Evolutionary conservation across 78 protist genomes (phyloP), one percentile per base, ranked within the genome.

Genomic region (Goniomonas avonlea): DNA sequence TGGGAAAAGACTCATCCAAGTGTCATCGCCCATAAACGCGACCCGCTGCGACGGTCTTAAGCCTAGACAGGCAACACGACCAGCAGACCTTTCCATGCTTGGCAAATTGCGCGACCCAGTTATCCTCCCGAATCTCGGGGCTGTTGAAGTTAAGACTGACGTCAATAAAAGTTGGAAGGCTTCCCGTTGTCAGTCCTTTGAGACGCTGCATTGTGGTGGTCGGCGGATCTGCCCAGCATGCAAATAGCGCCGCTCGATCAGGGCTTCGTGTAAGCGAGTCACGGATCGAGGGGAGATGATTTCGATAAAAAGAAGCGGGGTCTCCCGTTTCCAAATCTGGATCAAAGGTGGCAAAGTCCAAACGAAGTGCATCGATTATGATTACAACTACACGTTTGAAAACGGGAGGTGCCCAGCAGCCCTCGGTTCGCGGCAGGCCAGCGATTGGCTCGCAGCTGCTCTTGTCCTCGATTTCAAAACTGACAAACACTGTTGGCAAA

Each of bases 151-250:
- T 79, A 5, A 61, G 27, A 47, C 91, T 91, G 13, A 85, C 83
- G 39, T 95, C 98, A 3, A 93, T 81, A 58, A 95, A 95, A 2
- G 98, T 94, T 3, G 98, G 98, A 15, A 95, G 29, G 21, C 89
- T 83, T 1, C 98, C 98, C 8, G 91, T 87, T 11, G 80, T 53
- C 58, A 79, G 18, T 0, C 66, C 90, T 73, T 92, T 95, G 48
- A 95, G 79, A 7, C 98, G 82, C 81, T 95, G 98, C 91, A 87
- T 85, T 13, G 98, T 95, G 11, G 93, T 89, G 18, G 98, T 95
- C 3, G 98, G 98, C 21, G 96, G 87, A 34, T 95, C 98, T 0
- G 98, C 93, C 0, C 80, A 56, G 56, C 85, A 88, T 38, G 31
- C 32, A 50, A 43, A 89, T 41, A 92, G 55, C 27, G 68, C 11